A percentile compares a stretch with the other conserved stretches of the same genome.
Evolutionary conservation across 2,329 filamentous ascomycete genomes (phyloP).

Genomic region (Akanthomyces lecanii): DNA sequence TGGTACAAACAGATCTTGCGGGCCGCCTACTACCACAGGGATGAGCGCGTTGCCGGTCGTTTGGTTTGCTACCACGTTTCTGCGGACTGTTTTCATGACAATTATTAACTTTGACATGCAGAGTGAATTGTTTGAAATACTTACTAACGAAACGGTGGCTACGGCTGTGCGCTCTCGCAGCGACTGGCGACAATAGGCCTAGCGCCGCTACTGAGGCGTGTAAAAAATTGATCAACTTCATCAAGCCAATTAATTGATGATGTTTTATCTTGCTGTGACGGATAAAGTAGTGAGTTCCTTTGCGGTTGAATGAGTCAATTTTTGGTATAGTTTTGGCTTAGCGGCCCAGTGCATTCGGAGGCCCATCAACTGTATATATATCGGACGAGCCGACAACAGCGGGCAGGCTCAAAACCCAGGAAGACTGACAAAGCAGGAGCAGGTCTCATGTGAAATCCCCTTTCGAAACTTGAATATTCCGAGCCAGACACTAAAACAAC

Average conservation of each 20-base stretch:
- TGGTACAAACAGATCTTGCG: conserved; percentile 35
- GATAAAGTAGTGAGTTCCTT: neutral
- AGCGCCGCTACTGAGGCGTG: neutral
- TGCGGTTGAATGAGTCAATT: neutral
- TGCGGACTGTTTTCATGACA: neutral
- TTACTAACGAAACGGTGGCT: neutral
- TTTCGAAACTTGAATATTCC: neutral
- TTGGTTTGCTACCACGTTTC: neutral
- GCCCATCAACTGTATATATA: neutral
- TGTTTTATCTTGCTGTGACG: neutral
- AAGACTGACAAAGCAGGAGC: neutral
- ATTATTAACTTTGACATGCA: neutral
- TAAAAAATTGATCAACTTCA: neutral
- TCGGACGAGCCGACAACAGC: neutral
- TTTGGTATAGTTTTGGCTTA: neutral
- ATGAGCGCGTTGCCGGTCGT: conserved; percentile 21
- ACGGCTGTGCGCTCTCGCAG: neutral
- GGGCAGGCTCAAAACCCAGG: neutral
- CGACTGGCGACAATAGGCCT: neutral
- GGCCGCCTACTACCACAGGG: conserved; percentile 35
- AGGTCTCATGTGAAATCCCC: neutral
- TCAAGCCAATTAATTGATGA: neutral
- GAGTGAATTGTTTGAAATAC: neutral
- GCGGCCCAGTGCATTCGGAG: neutral
- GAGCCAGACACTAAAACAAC: neutral